Base-by-base conservation (phyloP, 164 flowering plant genomes). In the Hamamelis virginiana region DNA sequence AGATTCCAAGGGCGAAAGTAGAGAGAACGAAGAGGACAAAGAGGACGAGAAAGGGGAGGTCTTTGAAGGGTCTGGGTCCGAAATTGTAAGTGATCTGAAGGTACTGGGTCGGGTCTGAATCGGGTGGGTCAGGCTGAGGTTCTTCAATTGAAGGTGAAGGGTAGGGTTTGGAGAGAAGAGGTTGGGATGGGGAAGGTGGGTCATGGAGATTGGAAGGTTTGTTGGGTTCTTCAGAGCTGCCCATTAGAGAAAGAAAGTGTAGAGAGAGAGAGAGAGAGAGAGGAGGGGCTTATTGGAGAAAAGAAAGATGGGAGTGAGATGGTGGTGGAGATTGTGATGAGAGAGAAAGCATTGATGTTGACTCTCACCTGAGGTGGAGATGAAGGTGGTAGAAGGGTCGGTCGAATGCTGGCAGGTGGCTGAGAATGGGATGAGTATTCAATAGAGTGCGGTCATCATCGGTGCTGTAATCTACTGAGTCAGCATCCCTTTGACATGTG, bases 1-100 rank as follows among this genome's bases (percentile, higher is more conserved):
- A 92, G 71, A 92, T 84, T 41, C 99, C 99, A 44, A 92, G 84
- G 44, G 69, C 94, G 69, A 86, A 91, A 65, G 99, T 91, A 76
- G 69, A 79, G 70, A 95, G 76, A 19, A 80, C 76, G 72, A 89
- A 66, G 72, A 95, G 70, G 70, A 72, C 21, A 69, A 91, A 95
- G 69, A 95, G 86, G 78, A 91, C 3, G 65, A 86, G 86, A 61
- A 92, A 89, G 41, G 94, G 82, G 25, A 89, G 74, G 74, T 95
- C 99, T 71, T 80, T 91, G 83, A 88, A 79, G 1, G 75, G 75
- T 48, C 99, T 79, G 9, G 84, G 90, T 23, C 83, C 86, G 53
- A 80, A 61, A 72, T 91, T 90, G 90, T 83, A 95, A 53, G 91
- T 77, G 86, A 95, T 91, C 67, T 84, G 87, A 44, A 86, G 87